A percentile compares a stretch with the other conserved stretches of the same genome.
Conservation (phyloP, 805 yeast species). For the Wickerhamomyces bisporus region DNA sequence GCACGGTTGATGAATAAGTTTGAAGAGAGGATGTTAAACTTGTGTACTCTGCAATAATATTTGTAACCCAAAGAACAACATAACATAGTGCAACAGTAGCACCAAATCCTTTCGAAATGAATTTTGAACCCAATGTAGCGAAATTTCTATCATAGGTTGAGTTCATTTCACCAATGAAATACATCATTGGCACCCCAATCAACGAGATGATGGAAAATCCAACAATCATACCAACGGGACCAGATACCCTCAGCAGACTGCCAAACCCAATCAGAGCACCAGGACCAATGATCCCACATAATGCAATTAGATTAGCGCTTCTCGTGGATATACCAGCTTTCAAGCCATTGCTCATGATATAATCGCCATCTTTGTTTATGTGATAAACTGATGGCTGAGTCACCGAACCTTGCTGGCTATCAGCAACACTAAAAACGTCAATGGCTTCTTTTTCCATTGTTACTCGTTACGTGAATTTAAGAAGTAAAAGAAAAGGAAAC, state of each 20-base stretch:
- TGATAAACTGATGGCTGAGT: no score
- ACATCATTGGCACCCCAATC: constrained; percentile 50
- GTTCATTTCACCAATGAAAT: constrained; percentile 50
- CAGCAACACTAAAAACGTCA: no score
- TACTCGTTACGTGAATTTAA: no score
- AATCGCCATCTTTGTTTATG: constrained; percentile 19
- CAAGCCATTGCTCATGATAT: constrained; percentile 30
- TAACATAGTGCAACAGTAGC: constrained; percentile 51
- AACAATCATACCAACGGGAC: constrained; percentile 47
- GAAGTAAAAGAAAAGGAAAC: no score
- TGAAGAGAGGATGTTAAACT: constrained; percentile 44
- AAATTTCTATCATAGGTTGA: constrained; percentile 50
- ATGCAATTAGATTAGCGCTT: constrained; percentile 45
- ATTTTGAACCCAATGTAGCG: constrained; percentile 45
- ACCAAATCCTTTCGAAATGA: constrained; percentile 52
- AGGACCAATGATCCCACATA: constrained; percentile 59
- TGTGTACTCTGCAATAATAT: constrained; percentile 50
- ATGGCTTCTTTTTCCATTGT: no score
- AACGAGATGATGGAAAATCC: constrained; percentile 51
- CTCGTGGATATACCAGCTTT: constrained; percentile 45
- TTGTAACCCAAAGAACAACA: constrained; percentile 52
- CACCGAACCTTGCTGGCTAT: no score
- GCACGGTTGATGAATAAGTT: constrained; percentile 47
- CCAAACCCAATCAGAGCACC: constrained; percentile 54
- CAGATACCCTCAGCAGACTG: constrained; percentile 41